These are phyloP conservation scores for Colletotrichum theobromicola DNA, from an alignment of 2,329 filamentous ascomycete species.

Conservation along the genomic window DNA sequence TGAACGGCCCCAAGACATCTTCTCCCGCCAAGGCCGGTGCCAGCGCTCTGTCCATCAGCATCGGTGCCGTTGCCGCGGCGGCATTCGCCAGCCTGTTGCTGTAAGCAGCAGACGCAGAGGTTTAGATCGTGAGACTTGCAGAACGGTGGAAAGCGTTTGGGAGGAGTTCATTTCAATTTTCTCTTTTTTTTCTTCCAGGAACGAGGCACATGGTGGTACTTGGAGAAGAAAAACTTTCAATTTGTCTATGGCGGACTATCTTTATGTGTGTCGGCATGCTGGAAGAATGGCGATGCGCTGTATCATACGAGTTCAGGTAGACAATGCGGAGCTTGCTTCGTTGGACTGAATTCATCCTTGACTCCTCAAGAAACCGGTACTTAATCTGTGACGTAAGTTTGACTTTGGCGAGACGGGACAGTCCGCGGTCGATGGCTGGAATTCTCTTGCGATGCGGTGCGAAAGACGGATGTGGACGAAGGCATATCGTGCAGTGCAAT, in stretches of 20 bases:
- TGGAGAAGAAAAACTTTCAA: not conserved
- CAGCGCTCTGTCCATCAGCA: not conserved
- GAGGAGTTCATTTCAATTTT: not conserved
- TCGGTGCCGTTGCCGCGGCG: not conserved
- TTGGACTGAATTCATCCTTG: not conserved
- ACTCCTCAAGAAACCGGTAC: not conserved
- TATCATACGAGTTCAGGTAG: constrained; percentile 16
- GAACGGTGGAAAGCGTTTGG: not conserved
- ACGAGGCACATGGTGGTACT: not conserved
- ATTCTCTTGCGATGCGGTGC: constrained; percentile 50
- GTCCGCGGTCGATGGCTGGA: not conserved
- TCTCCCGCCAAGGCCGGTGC: not conserved
- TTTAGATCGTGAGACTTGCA: not conserved
- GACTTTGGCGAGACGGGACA: not conserved
- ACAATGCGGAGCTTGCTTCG: constrained; percentile 9
- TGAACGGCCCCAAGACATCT: not conserved
- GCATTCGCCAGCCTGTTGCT: constrained; percentile 5
- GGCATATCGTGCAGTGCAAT: constrained; percentile 53
- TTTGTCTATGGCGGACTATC: not conserved
- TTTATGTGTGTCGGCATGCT: not conserved
- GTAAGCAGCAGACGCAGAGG: not conserved
- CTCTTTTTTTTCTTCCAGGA: not conserved
- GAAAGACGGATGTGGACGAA: constrained; percentile 69
- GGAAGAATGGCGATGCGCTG: not conserved
- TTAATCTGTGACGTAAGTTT: not conserved